Evolutionary conservation across 257 asterid species (phyloP).

Genomic region (Penstemon barbatus): DNA sequence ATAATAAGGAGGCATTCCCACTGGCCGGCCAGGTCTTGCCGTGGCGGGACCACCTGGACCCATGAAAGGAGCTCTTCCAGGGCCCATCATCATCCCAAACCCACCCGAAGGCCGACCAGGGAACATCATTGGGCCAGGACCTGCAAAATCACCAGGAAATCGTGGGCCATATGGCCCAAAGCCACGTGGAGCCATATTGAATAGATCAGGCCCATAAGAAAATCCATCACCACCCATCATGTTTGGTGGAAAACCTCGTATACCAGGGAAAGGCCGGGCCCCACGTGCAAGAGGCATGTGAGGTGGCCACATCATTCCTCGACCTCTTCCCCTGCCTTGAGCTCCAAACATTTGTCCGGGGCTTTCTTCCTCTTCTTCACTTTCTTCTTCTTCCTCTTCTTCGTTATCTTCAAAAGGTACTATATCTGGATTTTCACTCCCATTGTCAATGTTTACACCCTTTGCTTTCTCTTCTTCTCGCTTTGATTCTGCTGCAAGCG

Average conservation of each 20-base stretch:
- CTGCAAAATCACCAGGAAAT: slow-evolving; percentile 70
- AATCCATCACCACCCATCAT: slow-evolving; percentile 75
- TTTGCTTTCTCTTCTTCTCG: slow-evolving; percentile 87
- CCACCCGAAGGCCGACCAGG: slow-evolving; percentile 79
- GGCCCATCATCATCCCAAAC: slow-evolving; percentile 88
- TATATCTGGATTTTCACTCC: slow-evolving; percentile 71
- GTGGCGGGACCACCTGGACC: slow-evolving; percentile 50
- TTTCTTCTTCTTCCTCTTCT: slow-evolving; percentile 89
- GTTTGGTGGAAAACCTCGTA: slow-evolving; percentile 4
- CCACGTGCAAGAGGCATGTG: slow-evolving; percentile 76
- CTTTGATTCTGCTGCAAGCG: slow-evolving; percentile 73
- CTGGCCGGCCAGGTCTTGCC: slow-evolving; percentile 54
- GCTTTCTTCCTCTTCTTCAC: slow-evolving; percentile 82
- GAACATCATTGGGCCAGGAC: slow-evolving; percentile 71
- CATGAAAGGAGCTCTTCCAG: slow-evolving; percentile 75
- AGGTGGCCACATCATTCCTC: slow-evolving; percentile 92
- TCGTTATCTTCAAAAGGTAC: slow-evolving; percentile 87
- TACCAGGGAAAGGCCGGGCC: slow-evolving; percentile 63
- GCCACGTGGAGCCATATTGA: slow-evolving; percentile 76
- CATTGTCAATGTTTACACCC: slow-evolving; percentile 64
- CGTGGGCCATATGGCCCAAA: slow-evolving; percentile 83
- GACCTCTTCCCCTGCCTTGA: slow-evolving; percentile 81
- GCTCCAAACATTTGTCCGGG: slow-evolving; percentile 48
- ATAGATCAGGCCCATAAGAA: slow-evolving; percentile 69
- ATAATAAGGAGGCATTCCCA: slow-evolving; percentile 41